Conservation (phyloP, 306 rosid species). For the Cucumis cinereus region DNA sequence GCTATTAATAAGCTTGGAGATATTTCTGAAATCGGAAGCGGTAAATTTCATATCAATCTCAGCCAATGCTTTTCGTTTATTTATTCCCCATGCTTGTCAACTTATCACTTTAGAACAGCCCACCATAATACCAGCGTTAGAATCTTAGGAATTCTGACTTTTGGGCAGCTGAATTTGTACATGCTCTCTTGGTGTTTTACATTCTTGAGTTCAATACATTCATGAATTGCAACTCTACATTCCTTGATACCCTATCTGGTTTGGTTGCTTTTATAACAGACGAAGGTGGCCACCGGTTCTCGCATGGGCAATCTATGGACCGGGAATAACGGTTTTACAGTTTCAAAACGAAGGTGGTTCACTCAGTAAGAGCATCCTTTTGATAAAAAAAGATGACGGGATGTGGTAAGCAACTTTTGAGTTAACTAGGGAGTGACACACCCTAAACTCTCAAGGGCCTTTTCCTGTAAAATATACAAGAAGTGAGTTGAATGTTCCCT, state of each 20-base stretch:
- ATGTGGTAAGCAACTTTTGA: conserved; percentile 8
- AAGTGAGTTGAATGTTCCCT: conserved; percentile 12
- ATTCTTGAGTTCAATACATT: background rate
- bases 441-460: conserved; percentile 6
- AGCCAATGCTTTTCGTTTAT: background rate
- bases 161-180: background rate
- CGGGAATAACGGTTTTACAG: conserved; percentile 16
- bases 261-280: conserved; percentile 30
- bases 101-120: background rate
- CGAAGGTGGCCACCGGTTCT: conserved; percentile 43
- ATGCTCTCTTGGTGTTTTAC: background rate
- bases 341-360: background rate
- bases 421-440: conserved; percentile 13
- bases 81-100: background rate
- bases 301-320: conserved; percentile 40
- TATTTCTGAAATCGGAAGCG: conserved; percentile 77
- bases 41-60: conserved; percentile 25
- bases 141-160: background rate
- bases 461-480: conserved; percentile 31
- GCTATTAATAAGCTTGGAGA: conserved; percentile 67
- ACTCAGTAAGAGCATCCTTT: background rate
- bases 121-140: background rate
- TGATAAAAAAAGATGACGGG: conserved; percentile 1
- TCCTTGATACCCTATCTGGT: conserved; percentile 1
- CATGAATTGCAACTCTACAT: background rate